phyloP scores from a whole-genome alignment of 345 rosid genomes.

The Odontarrhena argentea region DNA sequence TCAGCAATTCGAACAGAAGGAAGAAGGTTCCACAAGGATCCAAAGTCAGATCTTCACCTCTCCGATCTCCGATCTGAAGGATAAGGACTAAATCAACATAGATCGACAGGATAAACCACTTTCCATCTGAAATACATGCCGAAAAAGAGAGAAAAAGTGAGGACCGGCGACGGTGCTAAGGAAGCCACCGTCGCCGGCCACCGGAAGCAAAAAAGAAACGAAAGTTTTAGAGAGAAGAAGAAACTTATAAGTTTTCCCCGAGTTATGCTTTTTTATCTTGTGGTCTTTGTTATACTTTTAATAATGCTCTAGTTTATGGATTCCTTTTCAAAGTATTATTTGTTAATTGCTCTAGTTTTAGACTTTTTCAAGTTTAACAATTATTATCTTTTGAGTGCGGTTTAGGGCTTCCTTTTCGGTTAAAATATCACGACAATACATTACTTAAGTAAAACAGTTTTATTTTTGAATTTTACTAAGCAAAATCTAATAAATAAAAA shows the following conservation, averaged over 20 bases:
- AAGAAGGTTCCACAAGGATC: too few relatives aligned
- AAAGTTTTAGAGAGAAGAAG: constrained; percentile 12
- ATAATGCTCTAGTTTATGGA: constrained; percentile 42
- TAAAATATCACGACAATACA: not conserved
- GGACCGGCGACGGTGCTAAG: too few relatives aligned
- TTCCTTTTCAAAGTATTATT: constrained; percentile 45
- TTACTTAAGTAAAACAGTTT: not conserved
- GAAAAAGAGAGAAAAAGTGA: too few relatives aligned
- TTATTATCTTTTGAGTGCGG: constrained; percentile 38
- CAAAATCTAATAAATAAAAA: not conserved
- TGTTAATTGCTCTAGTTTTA: constrained; percentile 35
- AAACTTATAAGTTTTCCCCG: too few relatives aligned
- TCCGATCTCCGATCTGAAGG: too few relatives aligned
- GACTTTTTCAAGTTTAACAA: constrained; percentile 34
- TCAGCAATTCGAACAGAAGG: too few relatives aligned
- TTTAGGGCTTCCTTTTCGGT: constrained; percentile 4
- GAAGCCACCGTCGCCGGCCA: too few relatives aligned
- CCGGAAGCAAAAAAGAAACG: too few relatives aligned
- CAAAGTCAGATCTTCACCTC: too few relatives aligned
- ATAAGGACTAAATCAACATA: too few relatives aligned
- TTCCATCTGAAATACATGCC: too few relatives aligned
- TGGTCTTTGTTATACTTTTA: constrained; percentile 41
- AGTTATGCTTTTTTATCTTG: constrained; percentile 41
- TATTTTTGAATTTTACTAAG: not conserved
- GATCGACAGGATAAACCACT: too few relatives aligned